Evolutionary conservation across 306 rosid genomes (phyloP).

Genomic region (Argentina anserina): DNA sequence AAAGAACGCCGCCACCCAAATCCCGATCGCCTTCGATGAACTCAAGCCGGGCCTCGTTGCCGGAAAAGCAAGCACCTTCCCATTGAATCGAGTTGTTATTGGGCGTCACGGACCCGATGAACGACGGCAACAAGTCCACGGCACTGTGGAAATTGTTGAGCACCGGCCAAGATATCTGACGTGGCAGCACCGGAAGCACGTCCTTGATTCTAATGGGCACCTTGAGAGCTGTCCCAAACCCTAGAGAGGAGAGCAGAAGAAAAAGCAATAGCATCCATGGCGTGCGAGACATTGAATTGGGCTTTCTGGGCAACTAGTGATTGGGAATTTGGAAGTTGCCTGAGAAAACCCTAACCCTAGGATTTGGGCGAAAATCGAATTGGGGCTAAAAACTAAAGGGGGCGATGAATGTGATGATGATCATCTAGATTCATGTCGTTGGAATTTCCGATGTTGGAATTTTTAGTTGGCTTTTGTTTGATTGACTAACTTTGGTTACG

Average conservation of each 20-base stretch:
- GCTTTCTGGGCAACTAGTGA: not conserved
- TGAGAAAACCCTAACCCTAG: constrained; percentile 20
- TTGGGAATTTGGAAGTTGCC: not conserved
- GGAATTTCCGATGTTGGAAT: not conserved
- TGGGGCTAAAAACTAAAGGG: not conserved
- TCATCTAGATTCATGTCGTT: not conserved
- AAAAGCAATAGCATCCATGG: constrained; percentile 12
- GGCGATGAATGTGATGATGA: not conserved
- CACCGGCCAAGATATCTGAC: constrained; percentile 83
- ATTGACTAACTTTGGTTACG: too few species aligned
- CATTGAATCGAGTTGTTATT: constrained; percentile 53
- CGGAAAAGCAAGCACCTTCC: constrained; percentile 84
- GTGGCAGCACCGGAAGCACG: constrained; percentile 86
- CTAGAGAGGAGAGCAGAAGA: constrained; percentile 31
- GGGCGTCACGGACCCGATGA: constrained; percentile 78
- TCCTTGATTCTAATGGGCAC: constrained; percentile 72
- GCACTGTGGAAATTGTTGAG: constrained; percentile 83
- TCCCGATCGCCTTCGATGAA: constrained; percentile 40
- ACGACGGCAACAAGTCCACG: constrained; percentile 84
- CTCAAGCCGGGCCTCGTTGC: constrained; percentile 65
- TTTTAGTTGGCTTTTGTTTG: too few species aligned
- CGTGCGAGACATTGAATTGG: constrained; percentile 31
- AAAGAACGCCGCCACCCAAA: constrained; percentile 80
- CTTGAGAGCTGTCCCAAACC: constrained; percentile 42
- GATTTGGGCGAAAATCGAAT: not conserved